These are phyloP conservation scores for Phytophthora pluvialis DNA, from an alignment of 352 stramenopile species.

Conservation along the genomic window DNA sequence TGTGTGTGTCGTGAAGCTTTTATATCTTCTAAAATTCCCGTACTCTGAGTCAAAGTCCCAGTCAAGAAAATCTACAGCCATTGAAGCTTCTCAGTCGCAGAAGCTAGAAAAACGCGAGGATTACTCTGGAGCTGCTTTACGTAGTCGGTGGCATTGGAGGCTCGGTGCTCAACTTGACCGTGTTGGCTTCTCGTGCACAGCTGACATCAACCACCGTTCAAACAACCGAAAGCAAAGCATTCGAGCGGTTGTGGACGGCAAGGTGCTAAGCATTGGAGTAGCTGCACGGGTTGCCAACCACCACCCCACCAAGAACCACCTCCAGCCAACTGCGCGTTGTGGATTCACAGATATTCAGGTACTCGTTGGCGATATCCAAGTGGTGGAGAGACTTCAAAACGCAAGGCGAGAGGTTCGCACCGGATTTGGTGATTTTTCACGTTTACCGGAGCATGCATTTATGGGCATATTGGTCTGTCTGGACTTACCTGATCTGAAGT, in stretches of 20 bases:
- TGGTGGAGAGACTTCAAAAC: slow-evolving; percentile 42
- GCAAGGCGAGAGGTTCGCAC: slow-evolving; percentile 6
- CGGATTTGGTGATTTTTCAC: slow-evolving; percentile 50
- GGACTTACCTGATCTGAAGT: slow-evolving; percentile 42
- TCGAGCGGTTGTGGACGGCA: slow-evolving; percentile 12
- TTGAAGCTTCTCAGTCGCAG: slow-evolving; percentile 6
- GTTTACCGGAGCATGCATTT: slow-evolving; percentile 47
- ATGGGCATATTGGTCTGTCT: slow-evolving; percentile 61
- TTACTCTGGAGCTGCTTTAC: background rate
- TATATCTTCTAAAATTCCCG: slow-evolving; percentile 52
- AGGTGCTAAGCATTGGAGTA: slow-evolving; percentile 31
- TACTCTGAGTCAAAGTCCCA: slow-evolving; percentile 8
- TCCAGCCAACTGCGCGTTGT: background rate
- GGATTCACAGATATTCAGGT: slow-evolving; percentile 50
- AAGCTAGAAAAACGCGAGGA: background rate
- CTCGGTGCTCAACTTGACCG: slow-evolving; percentile 42
- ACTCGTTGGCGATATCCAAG: slow-evolving; percentile 40
- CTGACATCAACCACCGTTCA: slow-evolving; percentile 32
- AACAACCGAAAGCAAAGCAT: slow-evolving; percentile 6
- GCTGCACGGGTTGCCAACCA: slow-evolving; percentile 49
- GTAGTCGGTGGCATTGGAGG: slow-evolving; percentile 33
- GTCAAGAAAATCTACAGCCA: background rate
- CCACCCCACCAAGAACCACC: slow-evolving; percentile 37
- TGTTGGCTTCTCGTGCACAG: slow-evolving; percentile 19
- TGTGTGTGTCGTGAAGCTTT: slow-evolving; percentile 35